Evolutionary conservation across 805 yeast species (phyloP).

Genomic region (Ogataea sp.): DNA sequence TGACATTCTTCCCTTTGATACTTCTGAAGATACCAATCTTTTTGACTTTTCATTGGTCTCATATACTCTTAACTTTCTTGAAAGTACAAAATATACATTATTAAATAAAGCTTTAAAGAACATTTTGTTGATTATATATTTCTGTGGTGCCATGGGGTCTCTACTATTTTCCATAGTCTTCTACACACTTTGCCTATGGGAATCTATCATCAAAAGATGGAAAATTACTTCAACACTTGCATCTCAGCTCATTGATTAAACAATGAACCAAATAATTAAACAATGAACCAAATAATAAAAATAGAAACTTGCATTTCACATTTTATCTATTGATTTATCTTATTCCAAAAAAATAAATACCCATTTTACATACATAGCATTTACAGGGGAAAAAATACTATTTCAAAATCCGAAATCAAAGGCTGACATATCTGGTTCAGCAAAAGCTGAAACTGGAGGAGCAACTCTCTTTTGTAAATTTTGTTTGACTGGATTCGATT

Average conservation of each 20-base stretch:
- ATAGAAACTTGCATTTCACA: too few relatives aligned
- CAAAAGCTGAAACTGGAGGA: conserved; percentile 49
- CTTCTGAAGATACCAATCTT: too few relatives aligned
- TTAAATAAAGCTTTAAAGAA: too few relatives aligned
- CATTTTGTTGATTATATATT: too few relatives aligned
- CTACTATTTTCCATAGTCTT: neutral
- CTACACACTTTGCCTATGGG: conserved; percentile 3
- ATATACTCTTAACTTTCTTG: neutral
- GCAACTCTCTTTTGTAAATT: conserved; percentile 10
- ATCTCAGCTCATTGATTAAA: too few relatives aligned
- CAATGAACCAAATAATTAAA: too few relatives aligned
- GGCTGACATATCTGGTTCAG: conserved; percentile 73
- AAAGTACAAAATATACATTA: neutral
- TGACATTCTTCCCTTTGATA: too few relatives aligned
- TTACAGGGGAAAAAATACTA: too few relatives aligned
- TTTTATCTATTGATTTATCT: too few relatives aligned
- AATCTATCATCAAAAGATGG: conserved; percentile 4
- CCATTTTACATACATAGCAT: neutral
- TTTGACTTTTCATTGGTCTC: neutral
- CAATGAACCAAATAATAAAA: too few relatives aligned
- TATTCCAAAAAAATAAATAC: too few relatives aligned
- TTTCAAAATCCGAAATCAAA: conserved; percentile 40
- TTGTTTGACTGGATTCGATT: neutral
- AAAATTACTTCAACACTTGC: neutral
- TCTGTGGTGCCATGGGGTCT: neutral